Conservation (phyloP, 73 alveolate genomes). For the Paramecium primaurelia region DNA sequence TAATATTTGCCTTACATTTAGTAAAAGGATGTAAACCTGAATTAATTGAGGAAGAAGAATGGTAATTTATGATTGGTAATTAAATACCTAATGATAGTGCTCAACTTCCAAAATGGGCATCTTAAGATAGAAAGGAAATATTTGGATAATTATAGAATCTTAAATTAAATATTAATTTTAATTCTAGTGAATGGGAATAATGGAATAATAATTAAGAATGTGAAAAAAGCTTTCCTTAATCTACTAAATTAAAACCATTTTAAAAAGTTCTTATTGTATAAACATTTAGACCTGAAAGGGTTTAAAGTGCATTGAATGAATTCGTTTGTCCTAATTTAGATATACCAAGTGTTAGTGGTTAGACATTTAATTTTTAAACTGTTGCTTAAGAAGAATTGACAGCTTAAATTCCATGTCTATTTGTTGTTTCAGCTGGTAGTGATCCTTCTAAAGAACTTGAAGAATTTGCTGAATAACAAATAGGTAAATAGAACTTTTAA, state of each 20-base stretch:
- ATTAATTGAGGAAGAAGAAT: slow-evolving; percentile 86
- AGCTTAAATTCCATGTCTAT: slow-evolving; percentile 91
- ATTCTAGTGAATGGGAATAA: slow-evolving; percentile 72
- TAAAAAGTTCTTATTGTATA: slow-evolving; percentile 93
- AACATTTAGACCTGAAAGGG: slow-evolving; percentile 99
- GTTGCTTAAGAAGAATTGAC: slow-evolving; percentile 88
- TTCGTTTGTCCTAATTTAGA: slow-evolving; percentile 96
- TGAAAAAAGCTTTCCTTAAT: slow-evolving; percentile 89
- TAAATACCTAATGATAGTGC: neutral
- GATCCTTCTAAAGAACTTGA: slow-evolving; percentile 99
- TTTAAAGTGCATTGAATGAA: slow-evolving; percentile 95
- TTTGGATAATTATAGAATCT: slow-evolving; percentile 86
- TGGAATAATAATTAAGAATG: slow-evolving; percentile 83
- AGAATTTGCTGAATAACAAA: slow-evolving; percentile 95
- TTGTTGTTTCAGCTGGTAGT: slow-evolving; percentile 98
- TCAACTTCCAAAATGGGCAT: slow-evolving; percentile 90
- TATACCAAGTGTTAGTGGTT: slow-evolving; percentile 92
- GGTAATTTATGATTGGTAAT: slow-evolving; percentile 98
- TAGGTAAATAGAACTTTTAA: slow-evolving; percentile 96
- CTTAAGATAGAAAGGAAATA: slow-evolving; percentile 93
- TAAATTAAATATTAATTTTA: slow-evolving; percentile 72
- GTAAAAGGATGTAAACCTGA: slow-evolving; percentile 93
- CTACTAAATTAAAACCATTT: slow-evolving; percentile 86
- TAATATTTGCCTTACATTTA: slow-evolving; percentile 95
- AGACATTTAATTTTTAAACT: slow-evolving; percentile 89